A percentile compares a stretch with the other conserved stretches of the same genome.
phyloP scores from a whole-genome alignment of 352 stramenopile genomes.

The Globisporangium irregulare region DNA sequence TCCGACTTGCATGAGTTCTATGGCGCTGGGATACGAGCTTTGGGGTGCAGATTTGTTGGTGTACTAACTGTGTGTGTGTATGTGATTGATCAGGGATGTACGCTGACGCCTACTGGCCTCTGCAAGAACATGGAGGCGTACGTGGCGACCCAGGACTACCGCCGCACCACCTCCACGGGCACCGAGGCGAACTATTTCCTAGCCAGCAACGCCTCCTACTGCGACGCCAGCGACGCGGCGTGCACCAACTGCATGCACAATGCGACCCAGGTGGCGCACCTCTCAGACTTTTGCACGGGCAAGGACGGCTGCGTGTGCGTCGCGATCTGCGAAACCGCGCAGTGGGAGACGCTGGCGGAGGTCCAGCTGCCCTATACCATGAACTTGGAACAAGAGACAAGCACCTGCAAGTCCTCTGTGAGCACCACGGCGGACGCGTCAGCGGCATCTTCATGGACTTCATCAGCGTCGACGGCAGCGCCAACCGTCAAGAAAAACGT shows the following conservation, averaged over 20 bases:
- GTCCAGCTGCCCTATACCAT: conserved; percentile 18
- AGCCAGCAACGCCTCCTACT: conserved; percentile 24
- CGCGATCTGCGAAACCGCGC: conserved; percentile 27
- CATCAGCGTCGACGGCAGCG: not conserved
- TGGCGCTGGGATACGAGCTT: not conserved
- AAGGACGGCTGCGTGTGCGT: conserved; percentile 32
- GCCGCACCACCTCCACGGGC: conserved; percentile 4
- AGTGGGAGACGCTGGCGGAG: conserved; percentile 25
- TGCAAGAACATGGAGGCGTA: conserved; percentile 21
- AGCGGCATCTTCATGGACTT: not conserved
- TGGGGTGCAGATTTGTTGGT: conserved; percentile 3
- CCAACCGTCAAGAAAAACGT: conserved; percentile 20
- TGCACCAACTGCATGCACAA: conserved; percentile 17
- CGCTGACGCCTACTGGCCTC: conserved; percentile 26
- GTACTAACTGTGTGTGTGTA: not conserved
- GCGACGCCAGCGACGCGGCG: conserved; percentile 14
- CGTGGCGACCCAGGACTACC: conserved; percentile 25
- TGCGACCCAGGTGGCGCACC: not conserved
- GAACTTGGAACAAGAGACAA: conserved; percentile 14
- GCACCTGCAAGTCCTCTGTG: conserved; percentile 2
- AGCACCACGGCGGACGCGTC: not conserved
- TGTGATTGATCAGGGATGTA: conserved; percentile 17
- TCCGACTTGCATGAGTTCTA: no score
- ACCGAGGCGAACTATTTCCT: conserved; percentile 20
- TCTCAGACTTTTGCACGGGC: conserved; percentile 28